Evolutionary conservation across 139 green algal genomes (phyloP).

Genomic region (Chlorella vulgaris): DNA sequence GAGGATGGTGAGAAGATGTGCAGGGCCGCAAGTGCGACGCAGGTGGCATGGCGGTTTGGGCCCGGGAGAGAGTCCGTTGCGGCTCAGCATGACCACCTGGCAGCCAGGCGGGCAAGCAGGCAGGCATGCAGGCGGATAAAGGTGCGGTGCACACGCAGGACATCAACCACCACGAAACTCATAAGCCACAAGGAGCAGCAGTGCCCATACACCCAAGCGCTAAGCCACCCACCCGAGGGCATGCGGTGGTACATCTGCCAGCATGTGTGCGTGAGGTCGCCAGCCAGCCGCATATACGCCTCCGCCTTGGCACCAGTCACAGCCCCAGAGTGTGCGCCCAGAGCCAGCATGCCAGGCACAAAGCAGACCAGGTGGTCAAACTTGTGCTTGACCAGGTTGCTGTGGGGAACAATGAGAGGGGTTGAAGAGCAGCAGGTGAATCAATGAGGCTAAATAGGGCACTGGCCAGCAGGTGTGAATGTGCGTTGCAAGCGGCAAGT

Average conservation of each 20-base stretch:
- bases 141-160: too few relatives aligned
- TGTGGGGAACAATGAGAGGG: not conserved
- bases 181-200: too few relatives aligned
- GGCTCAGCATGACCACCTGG: too few relatives aligned
- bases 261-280: conserved; percentile 56
- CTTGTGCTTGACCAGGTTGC: conserved; percentile 30
- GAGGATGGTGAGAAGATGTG: not conserved
- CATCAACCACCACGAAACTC: too few relatives aligned
- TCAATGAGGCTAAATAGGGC: too few relatives aligned
- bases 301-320: conserved; percentile 45
- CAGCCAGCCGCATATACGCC: conserved; percentile 52
- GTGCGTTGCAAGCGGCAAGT: too few relatives aligned
- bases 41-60: too few relatives aligned
- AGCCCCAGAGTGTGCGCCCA: conserved; percentile 54
- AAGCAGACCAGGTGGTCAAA: conserved; percentile 85
- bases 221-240: not conserved
- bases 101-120: not conserved
- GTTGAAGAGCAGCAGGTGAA: not conserved
- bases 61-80: too few relatives aligned
- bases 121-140: not conserved
- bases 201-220: not conserved
- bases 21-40: too few relatives aligned
- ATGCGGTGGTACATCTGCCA: conserved; percentile 53
- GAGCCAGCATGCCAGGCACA: conserved; percentile 66
- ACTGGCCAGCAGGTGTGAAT: too few relatives aligned